Conservation (phyloP, 805 yeast genomes). For the Nakazawaea anatomiae region DNA sequence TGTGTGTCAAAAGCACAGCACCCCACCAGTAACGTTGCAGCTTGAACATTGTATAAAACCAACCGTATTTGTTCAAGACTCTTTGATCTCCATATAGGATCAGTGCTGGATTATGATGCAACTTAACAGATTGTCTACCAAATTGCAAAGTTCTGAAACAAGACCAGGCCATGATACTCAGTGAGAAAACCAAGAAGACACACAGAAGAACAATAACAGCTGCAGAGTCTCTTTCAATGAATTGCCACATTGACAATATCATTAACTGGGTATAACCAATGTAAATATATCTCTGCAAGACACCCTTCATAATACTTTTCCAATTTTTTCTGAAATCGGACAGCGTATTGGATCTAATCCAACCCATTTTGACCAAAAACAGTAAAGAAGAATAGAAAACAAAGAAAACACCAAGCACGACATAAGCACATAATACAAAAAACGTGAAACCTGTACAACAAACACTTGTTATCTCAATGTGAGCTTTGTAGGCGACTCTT, state of each 20-base stretch:
- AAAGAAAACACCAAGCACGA: slow-evolving; percentile 57
- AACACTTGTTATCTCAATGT: slow-evolving; percentile 76
- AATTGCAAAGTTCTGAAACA: slow-evolving; percentile 55
- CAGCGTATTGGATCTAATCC: slow-evolving; percentile 43
- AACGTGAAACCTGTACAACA: slow-evolving; percentile 86
- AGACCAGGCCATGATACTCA: slow-evolving; percentile 60
- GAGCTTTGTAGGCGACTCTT: slow-evolving; percentile 71
- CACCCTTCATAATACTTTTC: slow-evolving; percentile 63
- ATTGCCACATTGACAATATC: slow-evolving; percentile 84
- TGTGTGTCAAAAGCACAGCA: slow-evolving; percentile 51
- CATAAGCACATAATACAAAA: slow-evolving; percentile 71
- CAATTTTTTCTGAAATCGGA: slow-evolving; percentile 49
- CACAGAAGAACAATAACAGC: slow-evolving; percentile 83
- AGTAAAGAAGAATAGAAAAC: slow-evolving; percentile 45
- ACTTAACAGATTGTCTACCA: slow-evolving; percentile 55
- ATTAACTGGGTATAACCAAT: slow-evolving; percentile 83
- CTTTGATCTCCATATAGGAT: slow-evolving; percentile 72
- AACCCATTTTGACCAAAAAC: slow-evolving; percentile 39
- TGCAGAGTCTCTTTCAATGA: slow-evolving; percentile 73
- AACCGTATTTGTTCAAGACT: slow-evolving; percentile 76
- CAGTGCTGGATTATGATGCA: slow-evolving; percentile 80
- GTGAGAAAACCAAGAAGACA: slow-evolving; percentile 56
- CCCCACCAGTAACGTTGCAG: slow-evolving; percentile 86
- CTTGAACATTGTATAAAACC: slow-evolving; percentile 82
- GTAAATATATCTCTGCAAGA: slow-evolving; percentile 69